A percentile compares a stretch with the other conserved stretches of the same genome.
phyloP scores from a whole-genome alignment of 2,329 filamentous ascomycete genomes.

The Sporothrix variecibatus region DNA sequence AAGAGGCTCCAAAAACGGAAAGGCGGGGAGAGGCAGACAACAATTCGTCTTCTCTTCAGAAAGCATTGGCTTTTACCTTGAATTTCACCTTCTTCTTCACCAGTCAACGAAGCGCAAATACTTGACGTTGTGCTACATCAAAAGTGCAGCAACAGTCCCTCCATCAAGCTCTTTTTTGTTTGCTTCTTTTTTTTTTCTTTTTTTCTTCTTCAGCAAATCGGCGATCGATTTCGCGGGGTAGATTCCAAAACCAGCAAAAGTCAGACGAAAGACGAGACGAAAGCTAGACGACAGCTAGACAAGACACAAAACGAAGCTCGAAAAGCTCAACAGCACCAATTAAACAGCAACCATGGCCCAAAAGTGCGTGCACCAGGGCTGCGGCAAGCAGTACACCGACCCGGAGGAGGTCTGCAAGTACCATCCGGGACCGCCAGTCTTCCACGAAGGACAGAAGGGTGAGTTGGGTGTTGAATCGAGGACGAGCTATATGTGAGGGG shows the following conservation, averaged over 20 bases:
- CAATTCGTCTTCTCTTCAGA: neutral
- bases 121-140: neutral
- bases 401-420: conserved; percentile 82
- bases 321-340: neutral
- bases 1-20: neutral
- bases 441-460: conserved; percentile 99
- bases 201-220: neutral
- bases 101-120: neutral
- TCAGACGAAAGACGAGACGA: neutral
- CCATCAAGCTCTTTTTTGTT: neutral
- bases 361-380: conserved; percentile 96
- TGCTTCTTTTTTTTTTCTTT: neutral
- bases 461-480: conserved; percentile 35
- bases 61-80: neutral
- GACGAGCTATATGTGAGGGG: neutral
- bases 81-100: neutral
- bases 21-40: neutral
- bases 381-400: conserved; percentile 84
- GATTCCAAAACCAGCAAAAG: neutral
- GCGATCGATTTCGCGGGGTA: conserved; percentile 9
- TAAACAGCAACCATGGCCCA: conserved; percentile 58
- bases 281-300: neutral
- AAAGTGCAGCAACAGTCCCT: neutral
- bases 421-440: conserved; percentile 90
- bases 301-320: neutral